phyloP scores from a whole-genome alignment of 495 filamentous ascomycete species.

The Trichoderma reesei region DNA sequence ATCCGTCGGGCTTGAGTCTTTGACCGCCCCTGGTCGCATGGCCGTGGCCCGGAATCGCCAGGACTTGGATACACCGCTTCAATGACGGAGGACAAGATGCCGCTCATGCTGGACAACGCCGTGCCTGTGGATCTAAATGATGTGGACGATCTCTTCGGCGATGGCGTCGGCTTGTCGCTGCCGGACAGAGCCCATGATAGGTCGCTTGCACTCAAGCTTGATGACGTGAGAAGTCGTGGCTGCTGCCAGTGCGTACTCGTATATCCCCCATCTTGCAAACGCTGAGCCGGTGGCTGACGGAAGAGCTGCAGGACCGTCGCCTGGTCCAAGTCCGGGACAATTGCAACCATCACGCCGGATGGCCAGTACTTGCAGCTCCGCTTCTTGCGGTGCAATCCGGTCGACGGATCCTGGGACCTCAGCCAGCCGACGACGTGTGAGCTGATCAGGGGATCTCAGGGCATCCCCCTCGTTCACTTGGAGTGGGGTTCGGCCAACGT shows the following conservation, averaged over 20 bases:
- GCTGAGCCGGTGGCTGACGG: slow-evolving; percentile 18
- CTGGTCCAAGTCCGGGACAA: slow-evolving; percentile 84
- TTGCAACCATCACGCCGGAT: slow-evolving; percentile 71
- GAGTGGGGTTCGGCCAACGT: slow-evolving; percentile 60
- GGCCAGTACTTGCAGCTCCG: slow-evolving; percentile 58
- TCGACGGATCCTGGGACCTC: slow-evolving; percentile 68
- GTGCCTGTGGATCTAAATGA: slow-evolving; percentile 67
- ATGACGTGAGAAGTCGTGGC: slow-evolving; percentile 67
- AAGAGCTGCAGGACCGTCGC: slow-evolving; percentile 53
- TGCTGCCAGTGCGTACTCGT: slow-evolving; percentile 65
- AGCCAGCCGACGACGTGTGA: slow-evolving; percentile 44
- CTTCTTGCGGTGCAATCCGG: slow-evolving; percentile 57
- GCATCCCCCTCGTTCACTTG: slow-evolving; percentile 59
- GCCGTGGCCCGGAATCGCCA: background rate
- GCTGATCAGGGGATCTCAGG: slow-evolving; percentile 31
- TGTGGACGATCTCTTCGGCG: slow-evolving; percentile 67
- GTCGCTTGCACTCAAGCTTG: slow-evolving; percentile 60
- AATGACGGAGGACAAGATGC: slow-evolving; percentile 22
- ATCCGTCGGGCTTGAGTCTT: background rate
- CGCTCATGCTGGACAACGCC: slow-evolving; percentile 25
- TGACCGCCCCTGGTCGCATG: background rate
- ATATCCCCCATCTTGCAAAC: background rate
- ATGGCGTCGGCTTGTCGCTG: slow-evolving; percentile 49
- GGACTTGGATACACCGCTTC: background rate
- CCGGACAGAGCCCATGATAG: slow-evolving; percentile 46